A percentile compares a stretch with the other conserved stretches of the same genome.
phyloP scores from a whole-genome alignment of 176 grass and related monocot genomes.

The Triticum timopheevii region DNA sequence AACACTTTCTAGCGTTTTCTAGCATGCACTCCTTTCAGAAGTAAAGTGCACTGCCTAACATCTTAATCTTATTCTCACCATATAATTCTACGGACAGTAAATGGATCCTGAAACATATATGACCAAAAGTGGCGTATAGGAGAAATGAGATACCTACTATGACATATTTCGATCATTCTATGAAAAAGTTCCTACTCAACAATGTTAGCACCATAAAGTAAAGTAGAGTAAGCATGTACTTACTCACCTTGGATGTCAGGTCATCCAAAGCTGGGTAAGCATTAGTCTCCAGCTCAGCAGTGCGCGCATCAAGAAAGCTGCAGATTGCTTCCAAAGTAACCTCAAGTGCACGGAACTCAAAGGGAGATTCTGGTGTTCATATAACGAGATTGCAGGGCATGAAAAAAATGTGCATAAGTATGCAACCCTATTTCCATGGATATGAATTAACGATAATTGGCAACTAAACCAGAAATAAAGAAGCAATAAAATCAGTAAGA shows the following conservation, averaged over 20 bases:
- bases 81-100: background rate
- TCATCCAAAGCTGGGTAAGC: conserved; percentile 96
- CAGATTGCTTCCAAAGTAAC: conserved; percentile 94
- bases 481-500: conserved; percentile 13
- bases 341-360: conserved; percentile 93
- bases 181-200: conserved; percentile 1
- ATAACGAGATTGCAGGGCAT: conserved; percentile 27
- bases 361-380: conserved; percentile 70
- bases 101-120: conserved; percentile 1
- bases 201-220: background rate
- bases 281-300: conserved; percentile 78
- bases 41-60: background rate
- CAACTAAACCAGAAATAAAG: background rate
- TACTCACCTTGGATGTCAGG: conserved; percentile 82
- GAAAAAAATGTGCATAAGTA: background rate
- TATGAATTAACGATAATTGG: conserved; percentile 6
- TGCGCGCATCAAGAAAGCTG: conserved; percentile 85
- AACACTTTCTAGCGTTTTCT: background rate
- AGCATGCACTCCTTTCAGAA: background rate
- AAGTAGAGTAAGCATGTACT: background rate
- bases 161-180: background rate
- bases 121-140: background rate
- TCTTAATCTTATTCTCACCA: background rate
- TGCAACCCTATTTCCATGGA: background rate
- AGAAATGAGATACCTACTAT: background rate